Evolutionary conservation across 306 rosid genomes (phyloP).

Genomic region (Psophocarpus tetragonolobus): DNA sequence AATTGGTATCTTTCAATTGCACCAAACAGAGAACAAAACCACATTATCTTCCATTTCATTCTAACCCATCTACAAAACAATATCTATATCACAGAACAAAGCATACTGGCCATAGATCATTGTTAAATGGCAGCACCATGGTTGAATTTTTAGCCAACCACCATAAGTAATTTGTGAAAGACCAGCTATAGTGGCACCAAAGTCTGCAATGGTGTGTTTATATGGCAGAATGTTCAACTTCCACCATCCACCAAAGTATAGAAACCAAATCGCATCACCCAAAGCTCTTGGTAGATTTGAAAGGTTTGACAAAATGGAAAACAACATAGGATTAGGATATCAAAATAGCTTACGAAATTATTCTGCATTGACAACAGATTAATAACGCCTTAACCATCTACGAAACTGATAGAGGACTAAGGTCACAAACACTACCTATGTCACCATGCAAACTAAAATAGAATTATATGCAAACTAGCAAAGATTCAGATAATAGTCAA

Average conservation of each 20-base stretch:
- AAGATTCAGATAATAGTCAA: conserved; percentile 2
- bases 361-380: background rate
- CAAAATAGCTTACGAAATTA: conserved; percentile 8
- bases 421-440: no score
- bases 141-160: no score
- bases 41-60: background rate
- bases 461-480: background rate
- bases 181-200: no score
- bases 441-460: conserved; percentile 30
- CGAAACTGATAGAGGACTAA: no score
- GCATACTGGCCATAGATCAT: background rate
- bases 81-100: background rate
- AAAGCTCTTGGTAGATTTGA: background rate
- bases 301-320: background rate
- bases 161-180: no score
- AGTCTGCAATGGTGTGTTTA: no score
- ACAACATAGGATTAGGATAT: background rate
- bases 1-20: no score
- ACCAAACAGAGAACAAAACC: background rate
- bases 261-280: background rate
- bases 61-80: background rate
- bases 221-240: no score
- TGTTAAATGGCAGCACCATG: no score
- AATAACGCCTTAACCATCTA: background rate
- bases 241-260: background rate